Evolutionary conservation across 805 yeast species (phyloP), one percentile per base, ranked within the genome.

Genomic region (Hanseniaspora mollemarum): DNA sequence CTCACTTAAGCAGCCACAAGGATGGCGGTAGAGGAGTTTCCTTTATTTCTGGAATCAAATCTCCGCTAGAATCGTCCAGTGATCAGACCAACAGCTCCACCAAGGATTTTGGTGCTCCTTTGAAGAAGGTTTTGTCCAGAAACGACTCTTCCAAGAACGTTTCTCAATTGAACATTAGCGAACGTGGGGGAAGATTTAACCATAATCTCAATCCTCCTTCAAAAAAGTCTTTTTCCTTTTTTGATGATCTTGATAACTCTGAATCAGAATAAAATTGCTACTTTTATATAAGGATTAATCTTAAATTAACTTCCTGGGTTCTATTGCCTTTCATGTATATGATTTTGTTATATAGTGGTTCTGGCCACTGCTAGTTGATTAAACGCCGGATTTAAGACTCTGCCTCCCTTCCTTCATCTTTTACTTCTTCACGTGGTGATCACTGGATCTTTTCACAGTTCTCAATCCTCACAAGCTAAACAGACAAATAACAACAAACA

Each of bases 161-260:
- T 21, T 9, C 16, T 37, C 4, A 37, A 5, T 9, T n/a, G 6
- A 37, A 10, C 16, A 22, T 9, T 3, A 37, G 28, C 10, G 41
- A 13, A 15, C 32, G 15, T 5, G 39, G 10, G 2, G 28, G 38
- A 3, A 42, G 25, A 25, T 42, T 35, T 26, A 42, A 24, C 6
- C 54, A 51, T 24, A 33, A 15, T 4, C 19, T 51, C 29, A 35
- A 18, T 18, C 50, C 49, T 4, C 54, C 54, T 3, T 40, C 49
- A 22, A 51, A 51, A 22, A 51, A 39, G 22, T 37, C 51, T 3
- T 51, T 51, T 36, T 46, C 51, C 1, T 31, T 51, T 6, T 51
- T 25, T 43, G 54, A 38, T 5, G 53, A 53, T 4, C 62, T 57
- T 19, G 58, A 58, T 16, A 45, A 48, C 13, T 29, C 37, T 22